These are phyloP conservation scores for Zea mays DNA, from an alignment of 176 grass and related monocot species.

Conservation along the genomic window DNA sequence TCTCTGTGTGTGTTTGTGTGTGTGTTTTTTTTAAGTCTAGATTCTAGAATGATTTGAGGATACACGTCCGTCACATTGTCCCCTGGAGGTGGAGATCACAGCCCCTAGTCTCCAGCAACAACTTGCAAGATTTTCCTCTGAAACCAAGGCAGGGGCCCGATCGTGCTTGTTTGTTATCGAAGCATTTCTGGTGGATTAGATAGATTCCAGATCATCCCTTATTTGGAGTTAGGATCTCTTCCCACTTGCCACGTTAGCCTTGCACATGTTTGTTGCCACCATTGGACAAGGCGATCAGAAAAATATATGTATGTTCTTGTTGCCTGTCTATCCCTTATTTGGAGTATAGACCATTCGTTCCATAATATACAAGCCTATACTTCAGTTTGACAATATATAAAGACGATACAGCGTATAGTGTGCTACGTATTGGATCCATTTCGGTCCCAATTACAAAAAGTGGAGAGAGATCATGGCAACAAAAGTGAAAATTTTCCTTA, in stretches of 20 bases:
- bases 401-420: background rate
- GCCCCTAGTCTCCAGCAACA: slow-evolving; percentile 22
- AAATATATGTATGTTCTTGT: background rate
- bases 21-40: background rate
- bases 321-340: background rate
- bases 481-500: no score
- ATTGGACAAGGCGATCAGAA: background rate
- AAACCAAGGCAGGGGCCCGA: slow-evolving; percentile 30
- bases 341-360: background rate
- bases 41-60: slow-evolving; percentile 3
- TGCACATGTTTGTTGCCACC: slow-evolving; percentile 29
- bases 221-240: slow-evolving; percentile 15
- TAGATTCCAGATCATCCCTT: slow-evolving; percentile 30
- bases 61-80: slow-evolving; percentile 24
- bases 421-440: background rate
- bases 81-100: slow-evolving; percentile 16
- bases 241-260: slow-evolving; percentile 22
- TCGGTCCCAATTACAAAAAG: background rate
- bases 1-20: no score
- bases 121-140: slow-evolving; percentile 18
- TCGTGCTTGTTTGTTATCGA: slow-evolving; percentile 29
- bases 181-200: slow-evolving; percentile 38
- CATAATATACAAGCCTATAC: background rate
- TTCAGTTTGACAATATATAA: slow-evolving; percentile 2
- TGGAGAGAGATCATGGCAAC: no score